Evolutionary conservation across 73 alveolate genomes (phyloP), one percentile per base, ranked within the genome.

Genomic region (Paramecium tetraurelia): DNA sequence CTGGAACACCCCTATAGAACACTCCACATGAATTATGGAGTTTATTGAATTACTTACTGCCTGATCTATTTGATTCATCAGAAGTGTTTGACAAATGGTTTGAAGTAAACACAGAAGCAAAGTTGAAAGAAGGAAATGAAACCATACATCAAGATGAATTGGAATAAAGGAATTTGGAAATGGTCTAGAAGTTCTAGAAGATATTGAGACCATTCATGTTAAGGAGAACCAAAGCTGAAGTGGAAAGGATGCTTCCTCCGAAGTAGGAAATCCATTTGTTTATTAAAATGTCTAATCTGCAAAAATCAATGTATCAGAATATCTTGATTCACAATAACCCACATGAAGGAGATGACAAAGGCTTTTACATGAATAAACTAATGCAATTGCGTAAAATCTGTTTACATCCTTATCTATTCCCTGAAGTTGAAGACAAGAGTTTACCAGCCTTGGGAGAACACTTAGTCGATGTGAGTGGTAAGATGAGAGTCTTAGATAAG

Each of bases 1-100:
- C 99, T 16, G 99, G 99, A 21, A 97, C 99, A 41, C 99, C 99
- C 18, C 93, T 98, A 33, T 97, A 99, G 93, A 99, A 99, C 93
- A 99, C 97, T 88, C 94, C 98, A 50, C 99, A 98, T 68, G 99
- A 99, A 93, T 95, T 99, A 84, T 98, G 99, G 99, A 96, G 99
- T 40, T 92, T 99, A 86, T 92, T 98, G 27, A 99, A 99, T 92
- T 99, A 97, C 90, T 94, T 99, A 63, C 94, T 98, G 75, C 99
- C 99, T 18, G 99, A 98, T 85, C 93, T 99, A 70, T 97, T 99
- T 94, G 93, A 94, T 48, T 95, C 98, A 7, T 71, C 95, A 10
- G 98, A 96, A 22, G 99, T 97, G 16, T 97, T 97, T 70, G 98
- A 96, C 70, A 97, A 96, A 85, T 96, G 98, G 98, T 97, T 97